phyloP scores from a whole-genome alignment of 2,329 filamentous ascomycete genomes.

The Zelopaecilomyces penicillatus region DNA sequence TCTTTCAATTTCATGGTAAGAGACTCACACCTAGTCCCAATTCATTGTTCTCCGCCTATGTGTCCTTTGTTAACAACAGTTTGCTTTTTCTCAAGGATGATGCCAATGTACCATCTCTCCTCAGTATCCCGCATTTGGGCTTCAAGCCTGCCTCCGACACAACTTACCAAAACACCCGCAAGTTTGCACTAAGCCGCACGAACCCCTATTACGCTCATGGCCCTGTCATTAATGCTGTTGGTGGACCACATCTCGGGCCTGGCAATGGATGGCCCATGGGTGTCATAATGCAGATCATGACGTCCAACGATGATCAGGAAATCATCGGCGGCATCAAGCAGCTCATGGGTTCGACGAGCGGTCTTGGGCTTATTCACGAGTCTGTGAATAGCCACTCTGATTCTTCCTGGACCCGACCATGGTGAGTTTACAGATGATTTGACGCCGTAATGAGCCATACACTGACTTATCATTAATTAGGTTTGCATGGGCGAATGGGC shows the following conservation, averaged over 20 bases:
- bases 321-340: constrained; percentile 57
- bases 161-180: constrained; percentile 66
- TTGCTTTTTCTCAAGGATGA: constrained; percentile 36
- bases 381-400: constrained; percentile 27
- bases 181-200: constrained; percentile 60
- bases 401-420: constrained; percentile 26
- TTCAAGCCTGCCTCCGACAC: constrained; percentile 48
- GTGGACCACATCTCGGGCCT: constrained; percentile 47
- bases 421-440: constrained; percentile 16
- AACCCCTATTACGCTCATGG: constrained; percentile 66
- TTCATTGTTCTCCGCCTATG: too few relatives aligned
- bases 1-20: constrained; percentile 47
- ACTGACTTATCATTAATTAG: constrained; percentile 31
- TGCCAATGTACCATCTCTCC: constrained; percentile 53
- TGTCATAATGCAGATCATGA: constrained; percentile 70
- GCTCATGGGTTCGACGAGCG: constrained; percentile 60
- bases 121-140: constrained; percentile 53
- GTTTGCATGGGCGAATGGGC: constrained; percentile 84
- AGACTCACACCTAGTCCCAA: not conserved
- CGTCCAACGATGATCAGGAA: constrained; percentile 65
- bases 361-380: constrained; percentile 74
- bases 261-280: constrained; percentile 84
- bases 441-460: too few relatives aligned
- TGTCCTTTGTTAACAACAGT: constrained; percentile 1
- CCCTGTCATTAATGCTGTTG: constrained; percentile 41